Conservation (phyloP, 2,329 filamentous ascomycete species). For the Phyllosticta paracitricarpa region DNA sequence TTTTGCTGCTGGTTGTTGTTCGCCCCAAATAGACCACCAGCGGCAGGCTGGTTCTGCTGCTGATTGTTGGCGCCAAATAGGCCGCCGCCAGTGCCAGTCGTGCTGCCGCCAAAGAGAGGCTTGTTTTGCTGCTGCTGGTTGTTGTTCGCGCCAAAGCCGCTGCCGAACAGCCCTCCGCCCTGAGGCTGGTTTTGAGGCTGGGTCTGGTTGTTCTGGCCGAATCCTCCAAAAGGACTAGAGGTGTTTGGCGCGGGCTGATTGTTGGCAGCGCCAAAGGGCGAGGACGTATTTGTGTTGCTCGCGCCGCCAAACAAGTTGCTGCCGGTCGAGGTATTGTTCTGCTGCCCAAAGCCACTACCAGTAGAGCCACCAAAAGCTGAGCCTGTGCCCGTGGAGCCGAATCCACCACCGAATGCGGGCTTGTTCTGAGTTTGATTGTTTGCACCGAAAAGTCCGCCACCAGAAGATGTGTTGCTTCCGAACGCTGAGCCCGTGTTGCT, state of each 20-base stretch:
- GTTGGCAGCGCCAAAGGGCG: slow-evolving; percentile 11
- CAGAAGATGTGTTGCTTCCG: slow-evolving; percentile 19
- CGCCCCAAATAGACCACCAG: slow-evolving; percentile 31
- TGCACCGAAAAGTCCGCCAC: slow-evolving; percentile 11
- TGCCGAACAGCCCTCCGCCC: slow-evolving; percentile 34
- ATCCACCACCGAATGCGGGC: slow-evolving; percentile 15
- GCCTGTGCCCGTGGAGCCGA: slow-evolving; percentile 14
- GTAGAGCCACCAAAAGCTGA: slow-evolving; percentile 15
- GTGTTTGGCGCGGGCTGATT: slow-evolving; percentile 12
- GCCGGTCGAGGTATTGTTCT: slow-evolving; percentile 16
- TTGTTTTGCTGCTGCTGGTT: slow-evolving; percentile 31
- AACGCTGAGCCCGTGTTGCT: slow-evolving; percentile 6
- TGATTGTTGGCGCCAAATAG: slow-evolving; percentile 40
- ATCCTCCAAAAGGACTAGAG: slow-evolving; percentile 19
- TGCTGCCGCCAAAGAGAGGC: slow-evolving; percentile 31
- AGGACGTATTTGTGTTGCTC: slow-evolving; percentile 1
- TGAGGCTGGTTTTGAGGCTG: slow-evolving; percentile 21
- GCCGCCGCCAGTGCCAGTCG: slow-evolving; percentile 22
- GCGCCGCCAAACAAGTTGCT: slow-evolving; percentile 21
- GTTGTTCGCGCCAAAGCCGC: slow-evolving; percentile 27
- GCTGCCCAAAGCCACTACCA: slow-evolving; percentile 25
- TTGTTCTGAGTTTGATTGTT: slow-evolving; percentile 14
- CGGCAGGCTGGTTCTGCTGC: slow-evolving; percentile 18
- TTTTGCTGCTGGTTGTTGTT: slow-evolving; percentile 20
- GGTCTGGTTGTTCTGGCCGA: slow-evolving; percentile 15